Base-by-base conservation (phyloP, 78 protist species). In the Emiliania huxleyi region DNA sequence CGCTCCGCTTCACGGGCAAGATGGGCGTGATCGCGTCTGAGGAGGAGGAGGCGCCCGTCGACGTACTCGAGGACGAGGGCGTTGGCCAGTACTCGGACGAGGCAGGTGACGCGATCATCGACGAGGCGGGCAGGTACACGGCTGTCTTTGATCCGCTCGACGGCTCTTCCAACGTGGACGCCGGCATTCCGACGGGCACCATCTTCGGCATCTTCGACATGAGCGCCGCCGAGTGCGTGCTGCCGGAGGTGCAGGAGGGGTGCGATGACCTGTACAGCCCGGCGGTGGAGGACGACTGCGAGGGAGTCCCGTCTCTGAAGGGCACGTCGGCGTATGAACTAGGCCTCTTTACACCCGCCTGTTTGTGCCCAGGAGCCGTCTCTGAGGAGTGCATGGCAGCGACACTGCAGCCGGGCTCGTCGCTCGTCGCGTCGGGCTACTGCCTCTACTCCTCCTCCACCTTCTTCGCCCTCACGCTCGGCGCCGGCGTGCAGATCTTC, bases 201-300 rank as follows among this genome's bases (percentile, higher is more conserved):
- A 97, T 96, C 92, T 97, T 95, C 23, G 97, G 97, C 49, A 94
- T 97, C 91, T 97, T 94, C 96, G 52, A 87, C 52, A 55, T 22
- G 46, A 77, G 35, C 43, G 73, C 84, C 42, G 23, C 1, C 37
- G 29, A 8, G 49, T 90, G 92, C 75, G 12, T 90, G 25, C 21
- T 90, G n/a, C n/a, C 33, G 45, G 91, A 85, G 69, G 73, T n/a
- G n/a, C n/a, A 22, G 87, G 89, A 46, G n/a, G n/a, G n/a, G n/a
- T n/a, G n/a, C n/a, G n/a, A n/a, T 90, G 44, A 5, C 44, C 29
- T 79, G 71, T n/a, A n/a, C n/a, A n/a, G n/a, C n/a, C 85, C 12
- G 75, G 46, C 29, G 94, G n/a, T n/a, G n/a, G n/a, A n/a, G n/a
- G n/a, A n/a, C n/a, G n/a, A n/a, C n/a, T n/a, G n/a, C n/a, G n/a